Conservation (phyloP, 148 eudicot species). For the Agrostemma githago region DNA sequence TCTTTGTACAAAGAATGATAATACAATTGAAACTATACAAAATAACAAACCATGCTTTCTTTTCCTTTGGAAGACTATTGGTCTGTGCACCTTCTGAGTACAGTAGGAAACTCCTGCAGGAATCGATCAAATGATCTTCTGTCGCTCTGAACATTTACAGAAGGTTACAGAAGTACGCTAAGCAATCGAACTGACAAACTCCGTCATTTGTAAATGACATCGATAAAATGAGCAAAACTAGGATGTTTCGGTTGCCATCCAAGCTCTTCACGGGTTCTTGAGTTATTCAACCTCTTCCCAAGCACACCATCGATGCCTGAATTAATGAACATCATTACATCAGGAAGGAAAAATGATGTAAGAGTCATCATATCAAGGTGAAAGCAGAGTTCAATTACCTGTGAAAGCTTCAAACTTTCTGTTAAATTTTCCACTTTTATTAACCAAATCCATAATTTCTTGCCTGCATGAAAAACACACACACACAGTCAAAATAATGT, state of each 20-base stretch:
- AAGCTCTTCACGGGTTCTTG: slow-evolving; percentile 52
- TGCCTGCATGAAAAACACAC: slow-evolving; percentile 44
- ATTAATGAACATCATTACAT: not conserved
- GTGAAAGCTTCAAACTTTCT: slow-evolving; percentile 66
- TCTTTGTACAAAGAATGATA: not conserved
- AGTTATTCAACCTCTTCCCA: slow-evolving; percentile 77
- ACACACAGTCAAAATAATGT: not conserved
- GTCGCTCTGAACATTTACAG: not conserved
- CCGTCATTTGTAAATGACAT: slow-evolving; percentile 17
- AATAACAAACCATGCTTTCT: not conserved
- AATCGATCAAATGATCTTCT: not conserved
- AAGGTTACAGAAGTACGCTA: not conserved
- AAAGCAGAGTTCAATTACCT: slow-evolving; percentile 34
- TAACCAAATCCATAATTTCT: slow-evolving; percentile 84
- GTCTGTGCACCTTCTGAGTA: too few relatives aligned
- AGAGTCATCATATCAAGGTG: not conserved
- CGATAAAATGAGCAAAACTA: slow-evolving; percentile 73
- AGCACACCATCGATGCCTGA: slow-evolving; percentile 68
- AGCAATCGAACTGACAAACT: not conserved
- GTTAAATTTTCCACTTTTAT: slow-evolving; percentile 62
- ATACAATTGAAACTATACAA: not conserved
- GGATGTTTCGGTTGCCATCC: slow-evolving; percentile 79
- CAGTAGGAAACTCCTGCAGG: too few relatives aligned
- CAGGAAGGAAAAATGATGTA: not conserved
- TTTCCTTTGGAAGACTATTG: too few relatives aligned